Percentiles rank a stretch among this genome's conserved stretches.
Conservation (phyloP, 352 stramenopile genomes). For the Phytophthora pluvialis region DNA sequence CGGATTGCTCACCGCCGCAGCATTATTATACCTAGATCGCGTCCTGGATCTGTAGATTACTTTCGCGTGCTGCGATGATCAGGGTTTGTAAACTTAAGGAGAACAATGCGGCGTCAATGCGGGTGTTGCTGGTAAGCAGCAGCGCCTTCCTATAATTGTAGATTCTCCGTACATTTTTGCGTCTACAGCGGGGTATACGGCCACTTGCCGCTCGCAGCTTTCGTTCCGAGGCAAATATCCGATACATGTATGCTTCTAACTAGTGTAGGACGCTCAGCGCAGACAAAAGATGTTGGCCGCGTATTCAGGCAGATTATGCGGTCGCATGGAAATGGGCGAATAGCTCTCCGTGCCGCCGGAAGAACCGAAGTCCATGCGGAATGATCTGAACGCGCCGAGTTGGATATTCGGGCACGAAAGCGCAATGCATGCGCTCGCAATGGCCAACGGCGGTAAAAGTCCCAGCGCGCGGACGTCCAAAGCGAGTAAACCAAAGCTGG, state of each 20-base stretch:
- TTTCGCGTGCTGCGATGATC: too few relatives aligned
- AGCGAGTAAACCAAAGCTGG: not conserved
- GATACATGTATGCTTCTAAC: too few relatives aligned
- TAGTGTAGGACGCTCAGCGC: too few relatives aligned
- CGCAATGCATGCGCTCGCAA: not conserved
- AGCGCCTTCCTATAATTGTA: conserved; percentile 4
- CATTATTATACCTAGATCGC: not conserved
- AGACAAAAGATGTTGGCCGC: too few relatives aligned
- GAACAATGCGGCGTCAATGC: too few relatives aligned
- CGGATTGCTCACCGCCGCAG: conserved; percentile 14
- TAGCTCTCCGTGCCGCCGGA: conserved; percentile 11
- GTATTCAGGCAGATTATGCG: not conserved
- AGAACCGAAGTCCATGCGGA: not conserved
- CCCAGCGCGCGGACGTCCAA: too few relatives aligned
- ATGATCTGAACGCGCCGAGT: conserved; percentile 6
- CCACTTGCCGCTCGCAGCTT: too few relatives aligned
- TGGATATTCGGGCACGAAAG: not conserved
- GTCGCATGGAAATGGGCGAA: conserved; percentile 26
- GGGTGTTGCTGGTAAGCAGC: too few relatives aligned
- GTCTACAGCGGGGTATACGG: conserved; percentile 20
- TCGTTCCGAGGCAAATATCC: too few relatives aligned
- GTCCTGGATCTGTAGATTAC: conserved; percentile 5
- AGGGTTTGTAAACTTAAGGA: too few relatives aligned
- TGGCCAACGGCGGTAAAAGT: not conserved
- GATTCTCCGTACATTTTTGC: conserved; percentile 16